These are phyloP conservation scores for Brettanomyces nanus DNA, from an alignment of 805 yeast genomes.

Conservation along the genomic window DNA sequence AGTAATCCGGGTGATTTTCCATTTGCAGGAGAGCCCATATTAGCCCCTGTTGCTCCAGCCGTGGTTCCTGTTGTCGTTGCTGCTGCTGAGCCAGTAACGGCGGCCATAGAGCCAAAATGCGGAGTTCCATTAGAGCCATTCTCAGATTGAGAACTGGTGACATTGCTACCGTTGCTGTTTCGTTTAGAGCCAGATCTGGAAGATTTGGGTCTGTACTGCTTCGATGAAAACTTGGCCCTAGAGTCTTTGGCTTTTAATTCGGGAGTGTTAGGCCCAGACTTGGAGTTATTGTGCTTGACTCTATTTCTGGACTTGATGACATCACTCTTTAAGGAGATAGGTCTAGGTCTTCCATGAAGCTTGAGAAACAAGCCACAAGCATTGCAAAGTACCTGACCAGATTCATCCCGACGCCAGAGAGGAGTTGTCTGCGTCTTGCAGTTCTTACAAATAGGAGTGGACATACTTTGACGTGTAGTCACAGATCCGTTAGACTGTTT, in stretches of 20 bases:
- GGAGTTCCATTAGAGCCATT: background rate
- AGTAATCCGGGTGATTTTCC: slow-evolving; percentile 29
- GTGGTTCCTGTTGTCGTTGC: background rate
- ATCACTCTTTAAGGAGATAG: slow-evolving; percentile 84
- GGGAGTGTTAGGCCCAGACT: slow-evolving; percentile 46
- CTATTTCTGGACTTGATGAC: slow-evolving; percentile 88
- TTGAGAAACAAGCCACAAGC: slow-evolving; percentile 90
- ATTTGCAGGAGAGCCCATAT: background rate
- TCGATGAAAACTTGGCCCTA: slow-evolving; percentile 27
- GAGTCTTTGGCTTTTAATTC: slow-evolving; percentile 45
- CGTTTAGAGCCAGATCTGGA: slow-evolving; percentile 11
- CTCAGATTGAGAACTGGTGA: background rate
- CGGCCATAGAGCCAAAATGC: background rate
- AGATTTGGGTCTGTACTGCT: slow-evolving; percentile 29
- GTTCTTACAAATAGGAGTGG: slow-evolving; percentile 74
- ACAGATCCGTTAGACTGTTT: slow-evolving; percentile 55
- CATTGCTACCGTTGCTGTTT: background rate
- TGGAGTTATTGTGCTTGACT: slow-evolving; percentile 42
- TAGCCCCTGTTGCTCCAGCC: background rate
- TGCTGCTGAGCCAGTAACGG: background rate
- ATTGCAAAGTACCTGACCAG: slow-evolving; percentile 84
- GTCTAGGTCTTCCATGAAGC: slow-evolving; percentile 88
- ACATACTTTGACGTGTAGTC: slow-evolving; percentile 53
- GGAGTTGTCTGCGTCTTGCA: slow-evolving; percentile 93
- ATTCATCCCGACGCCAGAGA: slow-evolving; percentile 89